Conservation (phyloP, 1,139 yeast species). For the Yamadazyma triangularis region DNA sequence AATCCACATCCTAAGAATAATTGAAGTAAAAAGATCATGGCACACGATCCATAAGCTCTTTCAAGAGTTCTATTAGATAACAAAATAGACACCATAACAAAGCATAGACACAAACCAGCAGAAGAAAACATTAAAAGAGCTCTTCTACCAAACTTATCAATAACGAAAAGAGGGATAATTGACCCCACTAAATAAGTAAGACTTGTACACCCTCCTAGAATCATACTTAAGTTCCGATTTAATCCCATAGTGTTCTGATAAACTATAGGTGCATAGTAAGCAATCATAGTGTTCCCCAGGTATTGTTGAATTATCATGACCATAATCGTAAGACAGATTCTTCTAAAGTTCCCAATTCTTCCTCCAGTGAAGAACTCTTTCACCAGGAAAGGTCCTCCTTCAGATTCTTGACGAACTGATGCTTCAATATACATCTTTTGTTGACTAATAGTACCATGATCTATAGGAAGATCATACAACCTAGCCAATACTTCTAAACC, state of each 20-base stretch:
- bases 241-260: conserved; percentile 44
- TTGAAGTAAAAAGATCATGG: conserved; percentile 43
- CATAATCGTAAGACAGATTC: conserved; percentile 32
- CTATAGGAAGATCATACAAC: conserved; percentile 43
- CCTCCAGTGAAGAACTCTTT: conserved; percentile 28
- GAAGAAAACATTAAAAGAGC: conserved; percentile 36
- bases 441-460: conserved; percentile 12
- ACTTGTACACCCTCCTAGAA: conserved; percentile 14
- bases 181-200: conserved; percentile 16
- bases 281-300: conserved; percentile 14
- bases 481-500: conserved; percentile 24
- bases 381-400: conserved; percentile 14
- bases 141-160: conserved; percentile 47
- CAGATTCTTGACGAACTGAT: conserved; percentile 12
- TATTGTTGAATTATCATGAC: conserved; percentile 33
- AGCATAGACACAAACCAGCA: conserved; percentile 27
- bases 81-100: conserved; percentile 36
- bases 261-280: conserved; percentile 41
- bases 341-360: conserved; percentile 18
- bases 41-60: conserved; percentile 43
- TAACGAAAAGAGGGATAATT: conserved; percentile 27
- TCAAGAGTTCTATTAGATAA: conserved; percentile 35
- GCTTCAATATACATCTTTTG: conserved; percentile 12
- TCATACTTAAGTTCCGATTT: conserved; percentile 9
- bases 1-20: conserved; percentile 34